phyloP scores from a whole-genome alignment of 75 land plant genomes.

The Cunninghamia lanceolata region DNA sequence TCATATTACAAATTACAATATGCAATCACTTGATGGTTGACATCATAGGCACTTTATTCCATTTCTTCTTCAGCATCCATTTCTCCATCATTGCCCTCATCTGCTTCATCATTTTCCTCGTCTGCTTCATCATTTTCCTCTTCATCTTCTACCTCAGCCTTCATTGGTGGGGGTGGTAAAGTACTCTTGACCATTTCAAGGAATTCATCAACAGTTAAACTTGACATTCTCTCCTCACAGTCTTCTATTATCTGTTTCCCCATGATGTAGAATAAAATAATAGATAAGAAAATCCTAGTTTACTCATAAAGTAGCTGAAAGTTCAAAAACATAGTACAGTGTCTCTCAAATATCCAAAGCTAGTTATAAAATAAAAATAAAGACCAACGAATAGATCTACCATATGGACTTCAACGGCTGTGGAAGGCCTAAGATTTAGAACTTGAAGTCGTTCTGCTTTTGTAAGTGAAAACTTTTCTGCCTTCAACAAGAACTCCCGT shows the following conservation, averaged over 20 bases:
- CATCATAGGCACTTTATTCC: not conserved
- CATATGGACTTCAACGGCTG: slow-evolving; percentile 49
- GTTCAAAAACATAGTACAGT: not conserved
- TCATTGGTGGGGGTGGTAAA: slow-evolving; percentile 25
- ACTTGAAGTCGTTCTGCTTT: slow-evolving; percentile 52
- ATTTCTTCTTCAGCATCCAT: not conserved
- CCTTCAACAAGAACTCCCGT: slow-evolving; percentile 22
- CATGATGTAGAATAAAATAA: not conserved
- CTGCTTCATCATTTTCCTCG: slow-evolving; percentile 14
- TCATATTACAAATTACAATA: not conserved
- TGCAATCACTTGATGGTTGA: not conserved
- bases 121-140: slow-evolving; percentile 6
- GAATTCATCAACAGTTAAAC: slow-evolving; percentile 19
- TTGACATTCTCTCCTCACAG: slow-evolving; percentile 33
- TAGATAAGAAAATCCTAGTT: not conserved
- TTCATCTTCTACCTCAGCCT: slow-evolving; percentile 6
- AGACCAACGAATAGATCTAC: slow-evolving; percentile 16
- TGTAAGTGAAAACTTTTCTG: slow-evolving; percentile 33
- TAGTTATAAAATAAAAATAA: not conserved
- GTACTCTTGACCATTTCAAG: slow-evolving; percentile 12
- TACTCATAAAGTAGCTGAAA: not conserved
- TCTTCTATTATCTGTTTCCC: slow-evolving; percentile 28
- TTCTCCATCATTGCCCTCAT: not conserved
- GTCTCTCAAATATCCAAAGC: not conserved
- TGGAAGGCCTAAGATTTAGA: slow-evolving; percentile 53